These are phyloP conservation scores for Daldinia vernicosa DNA, from an alignment of 495 filamentous ascomycete species.

Conservation along the genomic window DNA sequence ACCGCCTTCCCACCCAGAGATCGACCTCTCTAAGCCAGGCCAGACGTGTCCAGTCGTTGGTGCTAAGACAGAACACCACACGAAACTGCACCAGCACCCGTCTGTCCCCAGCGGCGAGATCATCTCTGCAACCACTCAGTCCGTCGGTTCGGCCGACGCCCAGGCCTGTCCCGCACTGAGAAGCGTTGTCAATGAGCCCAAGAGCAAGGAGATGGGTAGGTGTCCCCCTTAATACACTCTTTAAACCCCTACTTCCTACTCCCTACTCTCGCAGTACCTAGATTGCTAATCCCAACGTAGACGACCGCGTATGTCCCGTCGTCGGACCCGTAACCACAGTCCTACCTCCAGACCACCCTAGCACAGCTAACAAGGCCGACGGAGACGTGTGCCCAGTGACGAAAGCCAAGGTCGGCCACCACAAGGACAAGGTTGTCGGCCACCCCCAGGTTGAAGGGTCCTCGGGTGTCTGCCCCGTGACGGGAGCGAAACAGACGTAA, in stretches of 20 bases:
- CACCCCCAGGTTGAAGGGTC: conserved; percentile 50
- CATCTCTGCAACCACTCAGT: conserved; percentile 40
- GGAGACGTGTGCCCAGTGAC: conserved; percentile 61
- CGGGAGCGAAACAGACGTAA: conserved; percentile 43
- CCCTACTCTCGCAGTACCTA: not conserved
- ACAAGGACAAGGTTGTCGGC: conserved; percentile 54
- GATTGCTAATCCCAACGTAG: conserved; percentile 21
- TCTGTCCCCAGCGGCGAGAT: conserved; percentile 45
- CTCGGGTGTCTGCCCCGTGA: conserved; percentile 55
- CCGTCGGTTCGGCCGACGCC: conserved; percentile 49
- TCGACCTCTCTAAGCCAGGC: conserved; percentile 56
- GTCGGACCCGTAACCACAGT: conserved; percentile 57
- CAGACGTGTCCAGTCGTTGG: conserved; percentile 57
- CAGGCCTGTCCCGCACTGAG: conserved; percentile 55
- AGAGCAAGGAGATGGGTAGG: conserved; percentile 53
- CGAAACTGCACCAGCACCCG: conserved; percentile 55
- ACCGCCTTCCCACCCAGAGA: conserved; percentile 52
- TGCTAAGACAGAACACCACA: conserved; percentile 57
- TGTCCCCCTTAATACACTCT: not conserved
- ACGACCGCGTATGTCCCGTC: conserved; percentile 58
- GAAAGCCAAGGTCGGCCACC: conserved; percentile 57
- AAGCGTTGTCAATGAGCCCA: conserved; percentile 52
- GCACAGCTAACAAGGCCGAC: conserved; percentile 51
- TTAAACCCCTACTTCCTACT: not conserved
- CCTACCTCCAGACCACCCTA: conserved; percentile 57